Base-by-base conservation (phyloP, 1,284 basidiomycete species). In the Gomphus bonarii region DNA sequence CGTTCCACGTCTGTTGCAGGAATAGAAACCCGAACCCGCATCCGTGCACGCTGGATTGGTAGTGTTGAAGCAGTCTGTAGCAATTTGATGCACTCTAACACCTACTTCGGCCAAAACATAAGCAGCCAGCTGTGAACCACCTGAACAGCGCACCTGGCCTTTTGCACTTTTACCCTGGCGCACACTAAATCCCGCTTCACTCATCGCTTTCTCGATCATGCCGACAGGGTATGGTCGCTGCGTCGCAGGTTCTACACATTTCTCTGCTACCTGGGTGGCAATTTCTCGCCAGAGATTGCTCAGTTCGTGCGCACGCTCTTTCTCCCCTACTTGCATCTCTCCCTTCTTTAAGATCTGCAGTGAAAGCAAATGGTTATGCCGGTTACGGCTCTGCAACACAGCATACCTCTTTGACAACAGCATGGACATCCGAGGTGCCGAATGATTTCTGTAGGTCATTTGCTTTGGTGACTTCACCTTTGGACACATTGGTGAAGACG, bases 191-290 rank as follows among this genome's bases (percentile, higher is more conserved):
- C 95, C 94, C 6, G 92, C 85, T 68, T 98, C 95, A 25, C 82
- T 75, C 92, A 99, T 95, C 0, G 94, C 95, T 72, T 98, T 99
- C 67, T 99, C 97, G 61, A 99, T 92, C 77, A 99, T 93, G 20
- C 91, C 88, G 48, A 95, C 91, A 1, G 94, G 88, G 69, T 97
- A 95, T 4, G 94, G 93, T 25, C 85, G 76, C 66, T 93, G 85
- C 3, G 92, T 95, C 3, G 76, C 72, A 1, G 95, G 97, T 66
- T 99, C 95, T 36, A 98, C 93, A 59, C 91, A 97, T 75, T 94
- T 95, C 71, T 95, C 91, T 1, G 93, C 85, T 3, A 99, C 91
- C 46, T 93, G 81, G 0, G 92, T 97, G 1, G 92, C 93, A 61
- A 99, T 97, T 67, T 99, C 97, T 63, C 85, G 87, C 60, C 91